These are phyloP conservation scores for Entomortierella lignicola DNA, from an alignment of 192 early-diverging fungal species.

Conservation along the genomic window DNA sequence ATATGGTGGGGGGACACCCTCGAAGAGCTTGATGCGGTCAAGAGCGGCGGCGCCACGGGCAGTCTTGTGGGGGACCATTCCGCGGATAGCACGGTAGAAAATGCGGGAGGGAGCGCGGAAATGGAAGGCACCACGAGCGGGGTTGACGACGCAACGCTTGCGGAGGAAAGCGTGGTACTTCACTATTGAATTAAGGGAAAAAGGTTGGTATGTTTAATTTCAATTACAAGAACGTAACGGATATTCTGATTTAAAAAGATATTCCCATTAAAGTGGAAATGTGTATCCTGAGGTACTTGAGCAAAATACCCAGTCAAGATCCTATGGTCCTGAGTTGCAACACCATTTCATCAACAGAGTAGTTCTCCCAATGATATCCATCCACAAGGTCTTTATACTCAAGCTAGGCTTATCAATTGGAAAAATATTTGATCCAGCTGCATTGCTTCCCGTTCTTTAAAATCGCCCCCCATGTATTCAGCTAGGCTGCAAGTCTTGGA, in stretches of 20 bases:
- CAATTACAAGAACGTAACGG: background rate
- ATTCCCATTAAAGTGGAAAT: too few relatives aligned
- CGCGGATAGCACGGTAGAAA: constrained; percentile 97
- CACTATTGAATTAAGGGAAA: constrained; percentile 62
- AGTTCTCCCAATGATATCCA: too few relatives aligned
- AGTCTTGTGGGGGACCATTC: constrained; percentile 99
- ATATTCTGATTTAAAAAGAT: background rate
- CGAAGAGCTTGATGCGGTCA: constrained; percentile 98
- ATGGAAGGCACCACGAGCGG: constrained; percentile 96
- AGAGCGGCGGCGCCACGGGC: constrained; percentile 97
- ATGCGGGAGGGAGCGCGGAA: constrained; percentile 98
- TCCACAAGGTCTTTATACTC: too few relatives aligned
- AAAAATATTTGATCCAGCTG: too few relatives aligned
- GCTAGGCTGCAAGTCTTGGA: too few relatives aligned
- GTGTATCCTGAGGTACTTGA: too few relatives aligned
- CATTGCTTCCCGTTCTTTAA: too few relatives aligned
- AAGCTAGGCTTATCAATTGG: too few relatives aligned
- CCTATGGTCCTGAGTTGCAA: too few relatives aligned
- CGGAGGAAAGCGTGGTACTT: constrained; percentile 96
- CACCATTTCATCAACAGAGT: too few relatives aligned
- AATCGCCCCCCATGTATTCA: too few relatives aligned
- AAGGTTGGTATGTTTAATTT: background rate
- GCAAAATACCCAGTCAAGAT: too few relatives aligned
- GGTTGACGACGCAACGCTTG: constrained; percentile 98
- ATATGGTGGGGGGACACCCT: constrained; percentile 98